These are phyloP conservation scores for Oryza punctata DNA, from an alignment of 176 grass and related monocot genomes.

Conservation along the genomic window DNA sequence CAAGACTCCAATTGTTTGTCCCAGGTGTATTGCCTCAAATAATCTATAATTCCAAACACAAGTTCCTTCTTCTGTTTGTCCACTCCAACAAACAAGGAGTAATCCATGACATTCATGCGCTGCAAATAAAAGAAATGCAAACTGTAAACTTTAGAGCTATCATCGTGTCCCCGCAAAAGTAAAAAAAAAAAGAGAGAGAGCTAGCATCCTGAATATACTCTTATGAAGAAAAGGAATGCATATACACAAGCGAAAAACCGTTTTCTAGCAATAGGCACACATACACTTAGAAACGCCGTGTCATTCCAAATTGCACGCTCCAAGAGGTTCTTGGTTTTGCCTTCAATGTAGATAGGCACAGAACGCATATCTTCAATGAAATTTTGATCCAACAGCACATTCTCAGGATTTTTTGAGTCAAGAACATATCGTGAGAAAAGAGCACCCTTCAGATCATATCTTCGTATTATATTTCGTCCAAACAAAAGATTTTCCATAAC, in stretches of 20 bases:
- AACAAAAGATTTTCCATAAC: slow-evolving; percentile 97
- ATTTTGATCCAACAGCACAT: slow-evolving; percentile 87
- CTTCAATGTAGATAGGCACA: slow-evolving; percentile 82
- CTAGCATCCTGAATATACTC: slow-evolving; percentile 11
- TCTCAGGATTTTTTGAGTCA: slow-evolving; percentile 53
- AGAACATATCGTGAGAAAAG: slow-evolving; percentile 63
- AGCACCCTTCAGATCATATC: slow-evolving; percentile 94
- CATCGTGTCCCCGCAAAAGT: not conserved
- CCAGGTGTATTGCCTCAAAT: slow-evolving; percentile 88
- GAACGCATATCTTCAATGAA: slow-evolving; percentile 85
- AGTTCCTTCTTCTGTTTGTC: slow-evolving; percentile 75
- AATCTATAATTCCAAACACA: slow-evolving; percentile 94
- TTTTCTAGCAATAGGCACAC: slow-evolving; percentile 42
- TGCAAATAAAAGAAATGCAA: slow-evolving; percentile 46
- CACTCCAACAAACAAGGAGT: slow-evolving; percentile 88
- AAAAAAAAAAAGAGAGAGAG: not conserved
- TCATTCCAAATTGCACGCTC: slow-evolving; percentile 95
- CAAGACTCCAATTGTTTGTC: slow-evolving; percentile 93
- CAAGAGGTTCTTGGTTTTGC: slow-evolving; percentile 70
- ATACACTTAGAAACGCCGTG: slow-evolving; percentile 82
- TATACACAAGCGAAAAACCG: slow-evolving; percentile 14
- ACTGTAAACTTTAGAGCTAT: slow-evolving; percentile 12
- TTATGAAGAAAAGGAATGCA: not conserved
- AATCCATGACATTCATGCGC: slow-evolving; percentile 91
- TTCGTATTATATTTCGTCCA: slow-evolving; percentile 67